Evolutionary conservation across 768 basidiomycete species (phyloP).

Genomic region (Scleroderma bovista): DNA sequence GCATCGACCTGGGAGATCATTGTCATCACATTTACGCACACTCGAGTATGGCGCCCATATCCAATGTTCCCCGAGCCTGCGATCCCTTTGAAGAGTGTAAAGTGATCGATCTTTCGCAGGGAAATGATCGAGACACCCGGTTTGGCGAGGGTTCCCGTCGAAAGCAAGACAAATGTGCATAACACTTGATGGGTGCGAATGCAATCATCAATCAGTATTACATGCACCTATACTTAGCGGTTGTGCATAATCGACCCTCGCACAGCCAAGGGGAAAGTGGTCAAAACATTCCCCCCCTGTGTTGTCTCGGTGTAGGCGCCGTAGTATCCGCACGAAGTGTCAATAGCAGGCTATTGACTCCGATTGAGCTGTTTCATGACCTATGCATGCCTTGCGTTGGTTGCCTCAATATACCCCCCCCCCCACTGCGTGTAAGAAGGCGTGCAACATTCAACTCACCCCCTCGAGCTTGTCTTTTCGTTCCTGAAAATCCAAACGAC

Average conservation of each 20-base stretch:
- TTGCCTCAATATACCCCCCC: not conserved
- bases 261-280: no score
- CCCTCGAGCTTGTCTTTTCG: constrained; percentile 97
- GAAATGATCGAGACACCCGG: no score
- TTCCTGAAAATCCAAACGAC: constrained; percentile 90
- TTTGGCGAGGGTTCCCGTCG: no score
- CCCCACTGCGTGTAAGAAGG: constrained; percentile 9
- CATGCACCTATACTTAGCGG: no score
- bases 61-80: not conserved
- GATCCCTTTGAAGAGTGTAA: not conserved
- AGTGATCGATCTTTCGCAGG: no score
- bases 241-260: no score
- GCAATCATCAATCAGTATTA: no score
- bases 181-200: no score
- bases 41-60: no score
- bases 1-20: not conserved
- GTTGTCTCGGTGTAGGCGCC: constrained; percentile 65
- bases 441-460: constrained; percentile 42
- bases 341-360: no score
- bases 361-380: constrained; percentile 96
- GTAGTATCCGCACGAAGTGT: constrained; percentile 83
- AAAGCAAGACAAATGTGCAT: no score
- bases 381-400: constrained; percentile 32
- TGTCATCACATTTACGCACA: no score
- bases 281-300: constrained; percentile 70